Percentiles rank a stretch among this genome's conserved stretches.
Evolutionary conservation across 352 stramenopile species (phyloP).

Genomic region (Pythium diclinum): DNA sequence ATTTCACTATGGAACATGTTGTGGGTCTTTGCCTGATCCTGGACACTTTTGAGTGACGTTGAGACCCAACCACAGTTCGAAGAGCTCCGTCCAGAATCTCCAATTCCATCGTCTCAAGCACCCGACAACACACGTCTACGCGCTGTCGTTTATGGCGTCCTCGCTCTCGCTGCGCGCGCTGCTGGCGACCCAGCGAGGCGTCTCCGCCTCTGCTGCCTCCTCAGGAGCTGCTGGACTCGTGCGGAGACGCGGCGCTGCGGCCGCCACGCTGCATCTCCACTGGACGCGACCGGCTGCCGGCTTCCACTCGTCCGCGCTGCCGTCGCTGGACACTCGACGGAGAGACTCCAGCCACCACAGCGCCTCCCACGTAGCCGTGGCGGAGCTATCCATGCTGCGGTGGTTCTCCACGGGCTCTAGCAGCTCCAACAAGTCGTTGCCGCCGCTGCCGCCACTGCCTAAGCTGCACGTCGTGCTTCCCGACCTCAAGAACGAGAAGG

Average conservation of each 20-base stretch:
- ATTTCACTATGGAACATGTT: background rate
- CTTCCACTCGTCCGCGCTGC: conserved; percentile 9
- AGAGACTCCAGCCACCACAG: background rate
- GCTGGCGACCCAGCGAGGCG: conserved; percentile 15
- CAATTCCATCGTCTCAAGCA: background rate
- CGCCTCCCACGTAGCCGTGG: background rate
- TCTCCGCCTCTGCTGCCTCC: background rate
- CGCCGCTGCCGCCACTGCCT: conserved; percentile 15
- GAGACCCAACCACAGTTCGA: conserved; percentile 4
- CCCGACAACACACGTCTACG: background rate
- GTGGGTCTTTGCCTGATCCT: background rate
- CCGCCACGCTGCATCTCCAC: conserved; percentile 2
- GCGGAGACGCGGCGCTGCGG: conserved; percentile 10
- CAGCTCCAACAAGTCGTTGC: conserved; percentile 9
- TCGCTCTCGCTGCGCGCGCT: conserved; percentile 21
- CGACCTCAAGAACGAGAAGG: conserved; percentile 36
- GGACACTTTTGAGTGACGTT: conserved; percentile 2
- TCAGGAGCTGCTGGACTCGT: background rate
- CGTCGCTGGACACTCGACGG: background rate
- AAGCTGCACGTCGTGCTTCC: conserved; percentile 31
- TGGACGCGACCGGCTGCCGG: conserved; percentile 2
- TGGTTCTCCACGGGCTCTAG: conserved; percentile 3
- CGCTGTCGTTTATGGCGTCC: conserved; percentile 9
- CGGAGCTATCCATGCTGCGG: background rate
- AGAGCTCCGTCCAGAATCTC: background rate